Evolutionary conservation across 495 filamentous ascomycete species (phyloP).

Genomic region (Aspergillus campestris): DNA sequence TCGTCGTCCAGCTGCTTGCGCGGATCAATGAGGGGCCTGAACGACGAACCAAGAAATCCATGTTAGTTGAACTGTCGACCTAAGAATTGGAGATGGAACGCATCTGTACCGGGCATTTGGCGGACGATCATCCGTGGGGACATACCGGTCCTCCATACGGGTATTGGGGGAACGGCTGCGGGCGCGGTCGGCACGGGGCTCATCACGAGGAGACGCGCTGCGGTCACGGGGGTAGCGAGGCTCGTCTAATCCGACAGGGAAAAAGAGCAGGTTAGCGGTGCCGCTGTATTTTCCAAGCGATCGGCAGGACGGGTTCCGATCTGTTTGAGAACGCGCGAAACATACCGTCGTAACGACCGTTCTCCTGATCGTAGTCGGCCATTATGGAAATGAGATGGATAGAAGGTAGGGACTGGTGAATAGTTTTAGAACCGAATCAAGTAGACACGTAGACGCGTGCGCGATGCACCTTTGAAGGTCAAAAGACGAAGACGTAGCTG

Average conservation of each 20-base stretch:
- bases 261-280: conserved; percentile 19
- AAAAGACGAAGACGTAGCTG: neutral
- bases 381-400: conserved; percentile 29
- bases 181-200: conserved; percentile 62
- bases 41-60: neutral
- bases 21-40: conserved; percentile 27
- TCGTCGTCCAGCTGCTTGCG: conserved; percentile 53
- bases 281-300: conserved; percentile 2
- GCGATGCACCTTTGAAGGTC: conserved; percentile 1
- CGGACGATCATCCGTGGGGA: conserved; percentile 5
- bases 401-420: conserved; percentile 7
- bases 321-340: conserved; percentile 6
- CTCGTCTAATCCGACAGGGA: conserved; percentile 47
- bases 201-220: conserved; percentile 83
- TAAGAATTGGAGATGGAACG: too few species aligned
- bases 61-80: neutral
- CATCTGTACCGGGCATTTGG: too few species aligned
- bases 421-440: too few species aligned
- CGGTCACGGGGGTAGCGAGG: conserved; percentile 80
- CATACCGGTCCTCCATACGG: conserved; percentile 66
- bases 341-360: conserved; percentile 80
- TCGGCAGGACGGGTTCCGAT: conserved; percentile 7
- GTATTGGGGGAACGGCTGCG: conserved; percentile 69
- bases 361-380: conserved; percentile 84
- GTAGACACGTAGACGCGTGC: neutral